These are phyloP conservation scores for Thermoascus crustaceus DNA, from an alignment of 2,329 filamentous ascomycete genomes.

Conservation along the genomic window DNA sequence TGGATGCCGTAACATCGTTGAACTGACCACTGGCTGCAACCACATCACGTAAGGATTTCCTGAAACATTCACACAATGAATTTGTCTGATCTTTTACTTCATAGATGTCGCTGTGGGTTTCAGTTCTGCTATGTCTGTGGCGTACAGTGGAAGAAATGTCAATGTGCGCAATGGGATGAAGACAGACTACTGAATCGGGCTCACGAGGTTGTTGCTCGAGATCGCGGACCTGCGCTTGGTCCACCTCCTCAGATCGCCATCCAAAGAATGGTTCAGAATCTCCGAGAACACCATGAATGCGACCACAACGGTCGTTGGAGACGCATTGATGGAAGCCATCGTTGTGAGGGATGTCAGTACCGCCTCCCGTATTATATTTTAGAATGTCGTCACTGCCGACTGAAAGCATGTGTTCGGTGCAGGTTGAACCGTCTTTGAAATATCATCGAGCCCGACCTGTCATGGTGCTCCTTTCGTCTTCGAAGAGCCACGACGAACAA, in stretches of 20 bases:
- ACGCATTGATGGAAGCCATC: conserved; percentile 21
- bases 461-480: too few relatives aligned
- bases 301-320: conserved; percentile 31
- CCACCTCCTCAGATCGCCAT: not conserved
- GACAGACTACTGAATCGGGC: conserved; percentile 25
- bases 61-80: not conserved
- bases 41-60: conserved; percentile 47
- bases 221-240: conserved; percentile 7
- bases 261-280: conserved; percentile 9
- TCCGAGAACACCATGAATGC: conserved; percentile 37
- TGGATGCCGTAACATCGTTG: conserved; percentile 41
- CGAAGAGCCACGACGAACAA: too few relatives aligned
- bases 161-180: conserved; percentile 36
- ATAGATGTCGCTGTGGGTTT: conserved; percentile 39
- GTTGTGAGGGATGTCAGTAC: conserved; percentile 41
- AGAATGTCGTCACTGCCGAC: conserved; percentile 39
- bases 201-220: conserved; percentile 23
- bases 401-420: conserved; percentile 42
- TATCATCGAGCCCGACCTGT: too few relatives aligned
- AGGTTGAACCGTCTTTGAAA: conserved; percentile 37
- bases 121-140: conserved; percentile 48
- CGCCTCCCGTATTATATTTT: conserved; percentile 37
- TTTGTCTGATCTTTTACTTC: not conserved
- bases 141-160: conserved; percentile 32
- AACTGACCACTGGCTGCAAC: conserved; percentile 45